Conservation (phyloP, 345 rosid species). For the Euclidium syriacum region DNA sequence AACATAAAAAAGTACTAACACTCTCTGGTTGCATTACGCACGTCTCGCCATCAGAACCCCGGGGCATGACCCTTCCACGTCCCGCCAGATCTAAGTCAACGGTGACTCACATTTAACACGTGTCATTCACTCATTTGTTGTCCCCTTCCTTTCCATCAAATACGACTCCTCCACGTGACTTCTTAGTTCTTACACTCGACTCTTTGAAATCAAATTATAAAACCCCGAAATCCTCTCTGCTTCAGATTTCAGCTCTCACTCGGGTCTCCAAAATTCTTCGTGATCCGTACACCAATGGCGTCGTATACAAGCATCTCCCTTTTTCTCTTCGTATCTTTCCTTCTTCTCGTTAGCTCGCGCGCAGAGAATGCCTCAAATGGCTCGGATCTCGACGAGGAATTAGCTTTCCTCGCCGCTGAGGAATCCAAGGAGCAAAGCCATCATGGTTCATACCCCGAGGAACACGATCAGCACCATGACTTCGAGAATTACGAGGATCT, state of each 20-base stretch:
- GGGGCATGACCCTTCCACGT: conserved; percentile 17
- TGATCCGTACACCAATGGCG: conserved; percentile 26
- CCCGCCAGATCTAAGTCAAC: conserved; percentile 14
- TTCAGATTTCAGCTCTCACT: background rate
- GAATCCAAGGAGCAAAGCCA: conserved; percentile 27
- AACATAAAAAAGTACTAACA: background rate
- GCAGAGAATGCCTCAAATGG: conserved; percentile 21
- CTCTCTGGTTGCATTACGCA: conserved; percentile 14
- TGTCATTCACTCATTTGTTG: conserved; percentile 5
- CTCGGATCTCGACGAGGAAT: conserved; percentile 45
- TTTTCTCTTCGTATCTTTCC: conserved; percentile 17
- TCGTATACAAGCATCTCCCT: conserved; percentile 17
- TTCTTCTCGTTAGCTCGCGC: conserved; percentile 9
- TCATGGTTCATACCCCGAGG: background rate
- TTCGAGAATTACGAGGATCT: conserved; percentile 43
- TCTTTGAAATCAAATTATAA: conserved; percentile 10
- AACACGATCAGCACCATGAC: conserved; percentile 27
- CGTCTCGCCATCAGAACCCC: background rate
- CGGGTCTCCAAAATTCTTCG: background rate
- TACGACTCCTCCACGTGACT: conserved; percentile 14
- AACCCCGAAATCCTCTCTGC: background rate
- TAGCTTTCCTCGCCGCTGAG: conserved; percentile 50
- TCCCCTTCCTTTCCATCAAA: background rate
- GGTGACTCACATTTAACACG: conserved; percentile 9
- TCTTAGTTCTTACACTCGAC: background rate